A percentile compares a stretch with the other conserved stretches of the same genome.
These are phyloP conservation scores for Leishmania braziliensis DNA, from an alignment of 208 protist genomes.

Conservation along the genomic window DNA sequence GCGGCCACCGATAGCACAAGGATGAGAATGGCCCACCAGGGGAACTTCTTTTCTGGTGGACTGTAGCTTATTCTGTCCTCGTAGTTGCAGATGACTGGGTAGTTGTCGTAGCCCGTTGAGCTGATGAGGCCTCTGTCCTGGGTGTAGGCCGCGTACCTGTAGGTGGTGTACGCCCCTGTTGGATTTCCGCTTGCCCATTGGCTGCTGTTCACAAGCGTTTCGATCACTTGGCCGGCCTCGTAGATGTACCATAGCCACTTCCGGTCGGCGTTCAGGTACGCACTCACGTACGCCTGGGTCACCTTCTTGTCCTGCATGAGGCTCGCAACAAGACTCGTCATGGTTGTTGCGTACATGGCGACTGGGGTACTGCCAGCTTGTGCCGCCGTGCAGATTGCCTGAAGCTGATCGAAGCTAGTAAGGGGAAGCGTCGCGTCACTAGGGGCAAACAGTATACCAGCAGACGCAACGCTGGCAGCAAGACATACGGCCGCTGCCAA, in stretches of 20 bases:
- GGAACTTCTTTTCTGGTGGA: background rate
- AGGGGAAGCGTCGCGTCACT: conserved; percentile 4
- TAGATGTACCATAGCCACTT: conserved; percentile 7
- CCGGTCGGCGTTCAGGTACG: conserved; percentile 1
- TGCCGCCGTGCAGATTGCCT: conserved; percentile 9
- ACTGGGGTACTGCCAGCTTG: conserved; percentile 2
- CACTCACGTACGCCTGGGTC: conserved; percentile 18
- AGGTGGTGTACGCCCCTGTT: background rate
- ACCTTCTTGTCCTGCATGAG: background rate
- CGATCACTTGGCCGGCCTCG: background rate
- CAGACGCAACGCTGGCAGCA: background rate
- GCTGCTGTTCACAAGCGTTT: background rate
- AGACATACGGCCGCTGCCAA: background rate
- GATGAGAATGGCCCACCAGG: conserved; percentile 29
- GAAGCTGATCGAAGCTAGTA: conserved; percentile 4
- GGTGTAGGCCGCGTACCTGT: conserved; percentile 20
- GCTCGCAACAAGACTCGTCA: background rate
- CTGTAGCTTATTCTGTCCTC: background rate
- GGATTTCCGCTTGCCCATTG: conserved; percentile 18
- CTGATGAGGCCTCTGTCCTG: conserved; percentile 11
- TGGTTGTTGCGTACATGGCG: background rate
- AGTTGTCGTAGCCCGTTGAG: background rate
- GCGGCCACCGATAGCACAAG: conserved; percentile 7
- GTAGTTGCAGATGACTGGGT: background rate
- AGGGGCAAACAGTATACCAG: conserved; percentile 6